Percentiles rank a stretch among this genome's conserved stretches.
Evolutionary conservation across 768 basidiomycete species (phyloP).

Genomic region (Kwoniella botswanensis): DNA sequence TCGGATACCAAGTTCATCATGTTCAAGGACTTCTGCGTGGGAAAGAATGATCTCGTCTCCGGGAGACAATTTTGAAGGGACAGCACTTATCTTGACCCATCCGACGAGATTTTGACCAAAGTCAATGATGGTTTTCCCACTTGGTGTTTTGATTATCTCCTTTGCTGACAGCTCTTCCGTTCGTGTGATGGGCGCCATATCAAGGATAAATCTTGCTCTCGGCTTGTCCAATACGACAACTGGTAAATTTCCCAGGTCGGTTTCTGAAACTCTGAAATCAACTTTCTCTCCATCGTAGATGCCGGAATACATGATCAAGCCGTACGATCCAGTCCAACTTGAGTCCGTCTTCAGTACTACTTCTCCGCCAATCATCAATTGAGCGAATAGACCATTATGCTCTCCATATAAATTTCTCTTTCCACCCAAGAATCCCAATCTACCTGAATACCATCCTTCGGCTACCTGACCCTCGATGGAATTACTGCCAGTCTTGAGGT

Average conservation of each 20-base stretch:
- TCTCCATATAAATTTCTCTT: constrained; percentile 33
- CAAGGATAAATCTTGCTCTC: constrained; percentile 37
- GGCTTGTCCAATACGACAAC: constrained; percentile 20
- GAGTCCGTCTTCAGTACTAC: constrained; percentile 15
- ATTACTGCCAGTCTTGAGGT: constrained; percentile 7
- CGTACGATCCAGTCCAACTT: constrained; percentile 22
- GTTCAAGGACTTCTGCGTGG: constrained; percentile 53
- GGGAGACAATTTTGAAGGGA: background rate
- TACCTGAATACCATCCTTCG: constrained; percentile 32
- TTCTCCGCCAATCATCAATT: constrained; percentile 37
- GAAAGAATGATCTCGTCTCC: constrained; percentile 27
- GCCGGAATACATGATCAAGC: constrained; percentile 27
- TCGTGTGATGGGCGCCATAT: constrained; percentile 15
- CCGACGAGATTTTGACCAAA: constrained; percentile 56
- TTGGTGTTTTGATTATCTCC: constrained; percentile 45
- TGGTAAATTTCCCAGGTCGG: constrained; percentile 4
- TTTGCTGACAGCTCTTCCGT: background rate
- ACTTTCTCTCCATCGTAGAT: constrained; percentile 43
- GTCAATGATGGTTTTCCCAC: constrained; percentile 46
- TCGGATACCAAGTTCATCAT: constrained; percentile 47
- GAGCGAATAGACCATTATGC: constrained; percentile 27
- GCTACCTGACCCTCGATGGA: constrained; percentile 17
- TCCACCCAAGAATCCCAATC: constrained; percentile 18
- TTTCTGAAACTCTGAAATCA: constrained; percentile 17
- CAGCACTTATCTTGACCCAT: constrained; percentile 28